phyloP scores from a whole-genome alignment of 2,329 filamentous ascomycete genomes.

The Fusarium sp. region DNA sequence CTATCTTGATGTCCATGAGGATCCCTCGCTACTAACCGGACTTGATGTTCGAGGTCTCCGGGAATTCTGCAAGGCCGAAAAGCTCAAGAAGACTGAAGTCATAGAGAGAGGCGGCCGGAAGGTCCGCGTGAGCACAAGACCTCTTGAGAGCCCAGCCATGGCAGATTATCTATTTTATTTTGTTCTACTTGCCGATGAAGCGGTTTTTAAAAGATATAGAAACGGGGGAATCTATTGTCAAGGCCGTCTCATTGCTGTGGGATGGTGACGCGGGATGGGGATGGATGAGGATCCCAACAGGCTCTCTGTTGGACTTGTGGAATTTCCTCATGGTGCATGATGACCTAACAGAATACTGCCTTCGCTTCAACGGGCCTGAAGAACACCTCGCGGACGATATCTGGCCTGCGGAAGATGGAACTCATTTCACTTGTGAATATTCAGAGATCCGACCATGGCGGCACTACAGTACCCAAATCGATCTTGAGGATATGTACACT shows the following conservation, averaged over 20 bases:
- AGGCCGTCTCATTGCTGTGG: neutral
- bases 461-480: too few relatives aligned
- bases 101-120: accelerated
- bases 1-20: accelerated
- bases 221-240: neutral
- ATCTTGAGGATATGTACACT: too few relatives aligned
- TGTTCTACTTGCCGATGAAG: neutral
- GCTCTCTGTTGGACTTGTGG: constrained; percentile 29
- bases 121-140: neutral
- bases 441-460: too few relatives aligned
- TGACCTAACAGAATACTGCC: accelerated
- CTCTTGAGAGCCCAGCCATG: neutral
- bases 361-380: accelerated
- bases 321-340: neutral
- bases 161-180: neutral
- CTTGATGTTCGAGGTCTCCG: accelerated
- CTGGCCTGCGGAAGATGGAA: too few relatives aligned
- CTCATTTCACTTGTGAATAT: too few relatives aligned
- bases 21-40: accelerated
- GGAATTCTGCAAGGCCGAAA: accelerated
- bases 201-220: constrained; percentile 1
- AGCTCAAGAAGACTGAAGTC: accelerated
- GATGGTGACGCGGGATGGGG: neutral
- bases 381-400: neutral
- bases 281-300: constrained; percentile 15